Base-by-base conservation (phyloP, 2,329 filamentous ascomycete species). In the Fusarium redolens region DNA sequence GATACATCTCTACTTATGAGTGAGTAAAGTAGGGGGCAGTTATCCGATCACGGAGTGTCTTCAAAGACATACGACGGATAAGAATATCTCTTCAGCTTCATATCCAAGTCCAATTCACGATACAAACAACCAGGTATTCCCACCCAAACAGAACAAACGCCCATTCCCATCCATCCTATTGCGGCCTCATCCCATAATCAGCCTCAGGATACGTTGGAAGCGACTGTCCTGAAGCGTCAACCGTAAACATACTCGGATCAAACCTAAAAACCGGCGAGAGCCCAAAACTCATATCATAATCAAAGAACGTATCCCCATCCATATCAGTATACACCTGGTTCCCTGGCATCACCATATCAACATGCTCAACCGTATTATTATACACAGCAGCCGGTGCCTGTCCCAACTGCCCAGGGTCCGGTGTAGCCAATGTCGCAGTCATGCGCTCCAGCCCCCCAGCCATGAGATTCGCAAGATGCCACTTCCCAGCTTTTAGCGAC, bases 391-490 rank as follows among this genome's bases (percentile, higher is more conserved):
- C 70, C 2, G 68, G 45, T 1, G 61, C 33, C 8, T 51, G 33
- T 10, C 71, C 57, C 15, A 72, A 28, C 22, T 77, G 73, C 6
- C 28, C 28, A 28, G 69, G 58, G 3, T 59, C 60, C 4, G 47
- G 58, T 12, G 73, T 43, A 13, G 59, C 69, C 33, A 62, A 57
- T 8, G 75, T 75, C 33, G 65, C 70, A 11, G 75, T 76, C 77
- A 86, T 82, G 50, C 82, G 84, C 59, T 86, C 85, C 4, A 87
- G 67, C 1, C 85, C 85, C 1, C 83, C 81, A 4, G 83, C 84
- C 84, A 87, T 86, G n/a, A 86, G 78, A 50, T 86, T 82, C 5
- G 84, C 82, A 5, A 87, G 78, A 68, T 87, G 85, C 81, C 82
- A 86, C 48, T 83, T 84, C 0, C 85, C 83, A 0, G 83, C 83